Conservation (phyloP, 2,329 filamentous ascomycete species). For the Sarocladium strictum region DNA sequence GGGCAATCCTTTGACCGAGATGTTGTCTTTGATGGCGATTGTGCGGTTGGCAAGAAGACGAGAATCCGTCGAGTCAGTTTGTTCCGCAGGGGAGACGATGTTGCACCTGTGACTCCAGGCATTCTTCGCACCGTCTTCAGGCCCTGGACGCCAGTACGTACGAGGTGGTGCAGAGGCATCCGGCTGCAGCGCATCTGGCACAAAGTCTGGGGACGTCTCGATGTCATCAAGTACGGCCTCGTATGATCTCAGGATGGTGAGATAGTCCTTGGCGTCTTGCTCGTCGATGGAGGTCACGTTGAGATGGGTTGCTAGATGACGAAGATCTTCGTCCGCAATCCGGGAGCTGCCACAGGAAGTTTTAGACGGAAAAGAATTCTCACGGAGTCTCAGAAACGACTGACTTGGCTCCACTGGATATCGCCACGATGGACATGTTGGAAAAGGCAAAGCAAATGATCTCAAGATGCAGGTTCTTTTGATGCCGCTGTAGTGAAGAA, state of each 20-base stretch:
- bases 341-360: too few species aligned
- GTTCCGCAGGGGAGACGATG: constrained; percentile 12
- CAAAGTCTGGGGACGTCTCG: constrained; percentile 21
- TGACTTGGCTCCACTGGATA: constrained; percentile 11
- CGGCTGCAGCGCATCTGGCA: constrained; percentile 16
- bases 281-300: constrained; percentile 13
- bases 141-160: constrained; percentile 16
- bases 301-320: constrained; percentile 15
- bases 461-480: too few species aligned
- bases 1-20: constrained; percentile 21
- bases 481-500: too few species aligned
- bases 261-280: constrained; percentile 22
- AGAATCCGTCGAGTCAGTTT: background rate
- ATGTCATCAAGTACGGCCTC: constrained; percentile 21
- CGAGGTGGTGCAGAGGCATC: constrained; percentile 12
- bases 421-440: constrained; percentile 16
- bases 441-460: too few species aligned
- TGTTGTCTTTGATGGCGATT: constrained; percentile 24
- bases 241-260: constrained; percentile 18
- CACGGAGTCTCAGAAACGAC: too few species aligned
- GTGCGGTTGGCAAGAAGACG: constrained; percentile 14
- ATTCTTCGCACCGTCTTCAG: constrained; percentile 24
- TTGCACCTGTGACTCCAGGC: constrained; percentile 28
- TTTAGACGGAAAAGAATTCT: too few species aligned
- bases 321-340: constrained; percentile 12